Evolutionary conservation across 116 monocot species (phyloP).

Genomic region (Zostera marina): DNA sequence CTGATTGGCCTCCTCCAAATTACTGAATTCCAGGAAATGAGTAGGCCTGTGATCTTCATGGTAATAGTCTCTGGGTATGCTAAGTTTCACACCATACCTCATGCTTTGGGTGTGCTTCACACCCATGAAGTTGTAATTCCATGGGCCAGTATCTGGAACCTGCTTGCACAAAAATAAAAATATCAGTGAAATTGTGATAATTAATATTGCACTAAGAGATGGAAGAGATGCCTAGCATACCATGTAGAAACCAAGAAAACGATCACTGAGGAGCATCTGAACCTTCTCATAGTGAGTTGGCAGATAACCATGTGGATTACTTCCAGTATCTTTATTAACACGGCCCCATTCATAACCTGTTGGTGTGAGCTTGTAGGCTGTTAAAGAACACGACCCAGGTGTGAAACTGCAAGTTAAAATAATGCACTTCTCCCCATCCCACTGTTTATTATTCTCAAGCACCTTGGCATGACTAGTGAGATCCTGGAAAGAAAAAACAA

Average conservation of each 20-base stretch:
- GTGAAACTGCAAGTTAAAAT: slow-evolving; percentile 73
- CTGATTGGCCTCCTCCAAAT: slow-evolving; percentile 62
- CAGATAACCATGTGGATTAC: slow-evolving; percentile 78
- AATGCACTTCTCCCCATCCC: slow-evolving; percentile 87
- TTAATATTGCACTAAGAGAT: neutral
- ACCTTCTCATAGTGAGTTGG: slow-evolving; percentile 86
- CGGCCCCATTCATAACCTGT: slow-evolving; percentile 83
- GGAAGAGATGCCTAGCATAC: neutral
- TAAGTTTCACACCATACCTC: slow-evolving; percentile 75
- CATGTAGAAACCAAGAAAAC: slow-evolving; percentile 63
- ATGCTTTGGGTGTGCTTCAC: slow-evolving; percentile 90
- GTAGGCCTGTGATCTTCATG: slow-evolving; percentile 95
- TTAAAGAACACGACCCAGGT: slow-evolving; percentile 76
- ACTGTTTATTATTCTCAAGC: slow-evolving; percentile 75
- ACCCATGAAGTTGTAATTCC: slow-evolving; percentile 99
- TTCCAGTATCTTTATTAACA: slow-evolving; percentile 73
- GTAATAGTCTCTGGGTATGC: slow-evolving; percentile 73
- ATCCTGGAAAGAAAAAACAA: slow-evolving; percentile 36
- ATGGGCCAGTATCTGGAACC: slow-evolving; percentile 88
- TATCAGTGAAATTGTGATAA: neutral
- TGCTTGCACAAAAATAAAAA: slow-evolving; percentile 5
- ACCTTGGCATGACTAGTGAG: slow-evolving; percentile 59
- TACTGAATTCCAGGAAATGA: slow-evolving; percentile 94
- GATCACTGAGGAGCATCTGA: slow-evolving; percentile 90
- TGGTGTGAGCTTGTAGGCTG: slow-evolving; percentile 78